Percentiles rank a stretch among this genome's conserved stretches.
Evolutionary conservation across 2,329 filamentous ascomycete genomes (phyloP).

Genomic region (Pezicula carpinea): DNA sequence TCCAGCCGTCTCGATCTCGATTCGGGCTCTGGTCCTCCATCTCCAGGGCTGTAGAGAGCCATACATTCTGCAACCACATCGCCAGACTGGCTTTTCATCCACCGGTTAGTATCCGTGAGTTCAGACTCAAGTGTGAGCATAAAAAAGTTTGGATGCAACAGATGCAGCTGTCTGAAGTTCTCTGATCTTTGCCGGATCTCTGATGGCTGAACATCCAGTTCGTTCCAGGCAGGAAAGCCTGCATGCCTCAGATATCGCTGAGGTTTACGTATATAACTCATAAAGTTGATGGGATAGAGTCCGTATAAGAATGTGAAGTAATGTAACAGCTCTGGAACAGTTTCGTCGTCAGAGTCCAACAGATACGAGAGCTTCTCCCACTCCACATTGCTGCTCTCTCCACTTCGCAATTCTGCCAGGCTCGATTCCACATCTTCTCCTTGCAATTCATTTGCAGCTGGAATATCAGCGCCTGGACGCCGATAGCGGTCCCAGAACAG

Average conservation of each 20-base stretch:
- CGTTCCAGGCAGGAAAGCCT: conserved; percentile 64
- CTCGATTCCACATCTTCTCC: conserved; percentile 29
- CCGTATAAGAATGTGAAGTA: conserved; percentile 83
- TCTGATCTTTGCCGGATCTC: conserved; percentile 75
- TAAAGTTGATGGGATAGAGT: conserved; percentile 79
- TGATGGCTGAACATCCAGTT: conserved; percentile 72
- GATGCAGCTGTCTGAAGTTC: conserved; percentile 65
- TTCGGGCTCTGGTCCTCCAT: conserved; percentile 12
- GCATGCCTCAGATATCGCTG: conserved; percentile 72
- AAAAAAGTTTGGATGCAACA: conserved; percentile 82
- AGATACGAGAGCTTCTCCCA: conserved; percentile 65
- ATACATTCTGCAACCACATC: conserved; percentile 79
- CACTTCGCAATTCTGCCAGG: background rate
- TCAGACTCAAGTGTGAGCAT: conserved; percentile 75
- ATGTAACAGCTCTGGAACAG: conserved; percentile 62
- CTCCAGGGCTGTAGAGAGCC: conserved; percentile 47
- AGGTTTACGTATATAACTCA: conserved; percentile 80
- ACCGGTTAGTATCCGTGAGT: conserved; percentile 69
- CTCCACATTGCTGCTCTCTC: conserved; percentile 23
- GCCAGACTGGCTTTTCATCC: conserved; percentile 73
- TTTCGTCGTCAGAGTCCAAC: conserved; percentile 55
- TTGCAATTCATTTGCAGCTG: conserved; percentile 26
- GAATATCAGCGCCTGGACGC: conserved; percentile 7
- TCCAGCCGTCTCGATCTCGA: conserved; percentile 9
- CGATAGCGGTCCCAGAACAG: conserved; percentile 65